These are phyloP conservation scores for Monosporascus sp. DNA, from an alignment of 2,329 filamentous ascomycete species.

Conservation along the genomic window DNA sequence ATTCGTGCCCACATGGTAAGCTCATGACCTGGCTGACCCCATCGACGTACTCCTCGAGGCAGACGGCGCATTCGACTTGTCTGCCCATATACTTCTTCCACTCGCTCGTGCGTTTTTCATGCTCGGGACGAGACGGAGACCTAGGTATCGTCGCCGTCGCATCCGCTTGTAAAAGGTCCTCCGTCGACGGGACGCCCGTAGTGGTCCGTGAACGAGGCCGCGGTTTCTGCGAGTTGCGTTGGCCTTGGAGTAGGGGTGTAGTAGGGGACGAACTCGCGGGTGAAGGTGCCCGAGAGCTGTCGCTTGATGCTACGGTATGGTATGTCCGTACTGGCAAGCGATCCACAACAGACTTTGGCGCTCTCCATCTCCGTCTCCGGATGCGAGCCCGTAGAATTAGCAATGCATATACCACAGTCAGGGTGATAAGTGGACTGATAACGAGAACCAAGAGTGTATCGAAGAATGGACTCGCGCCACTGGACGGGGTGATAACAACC, in stretches of 20 bases:
- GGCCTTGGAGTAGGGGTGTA: slow-evolving; percentile 69
- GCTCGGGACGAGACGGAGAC: slow-evolving; percentile 32
- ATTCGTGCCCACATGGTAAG: slow-evolving; percentile 93
- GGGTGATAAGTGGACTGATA: slow-evolving; percentile 83
- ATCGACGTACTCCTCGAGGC: slow-evolving; percentile 92
- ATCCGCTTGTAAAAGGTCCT: slow-evolving; percentile 39
- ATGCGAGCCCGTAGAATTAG: slow-evolving; percentile 84
- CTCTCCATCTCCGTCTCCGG: slow-evolving; percentile 83
- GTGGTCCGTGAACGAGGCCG: slow-evolving; percentile 62
- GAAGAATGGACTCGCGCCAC: slow-evolving; percentile 86
- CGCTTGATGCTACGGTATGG: slow-evolving; percentile 69
- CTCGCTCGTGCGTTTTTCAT: slow-evolving; percentile 49
- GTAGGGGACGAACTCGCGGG: slow-evolving; percentile 64
- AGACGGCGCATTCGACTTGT: slow-evolving; percentile 89
- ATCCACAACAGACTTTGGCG: slow-evolving; percentile 95
- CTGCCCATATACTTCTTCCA: slow-evolving; percentile 64
- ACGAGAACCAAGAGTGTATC: slow-evolving; percentile 96
- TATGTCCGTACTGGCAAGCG: slow-evolving; percentile 93
- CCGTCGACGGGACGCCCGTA: slow-evolving; percentile 51
- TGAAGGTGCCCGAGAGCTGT: slow-evolving; percentile 55
- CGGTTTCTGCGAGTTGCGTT: slow-evolving; percentile 41
- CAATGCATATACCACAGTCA: slow-evolving; percentile 88
- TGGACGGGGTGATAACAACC: slow-evolving; percentile 93
- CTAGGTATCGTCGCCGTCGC: slow-evolving; percentile 34
- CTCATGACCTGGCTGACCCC: slow-evolving; percentile 96